Evolutionary conservation across 306 rosid species (phyloP), one percentile per base, ranked within the genome.

Genomic region (Prunus mongolica): DNA sequence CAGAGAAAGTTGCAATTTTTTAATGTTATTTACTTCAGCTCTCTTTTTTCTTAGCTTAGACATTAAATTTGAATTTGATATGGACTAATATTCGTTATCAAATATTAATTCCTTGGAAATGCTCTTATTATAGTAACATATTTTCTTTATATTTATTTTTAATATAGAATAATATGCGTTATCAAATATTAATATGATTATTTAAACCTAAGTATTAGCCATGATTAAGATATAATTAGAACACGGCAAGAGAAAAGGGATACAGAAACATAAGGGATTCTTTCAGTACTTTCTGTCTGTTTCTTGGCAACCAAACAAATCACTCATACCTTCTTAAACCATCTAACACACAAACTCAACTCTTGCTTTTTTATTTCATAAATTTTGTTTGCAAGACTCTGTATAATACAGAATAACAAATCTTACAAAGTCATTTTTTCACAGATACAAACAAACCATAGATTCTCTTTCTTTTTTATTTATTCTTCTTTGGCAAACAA

Each of bases 301-400:
- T 62, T 62, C 67, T 62, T 62, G 67, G 41, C 67, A 14, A 62
- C 67, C 11, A 61, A 20, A 8, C 76, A 46, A 66, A 7, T 56
- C 65, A 55, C 1, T 55, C 24, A 6, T 34, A 34, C 41, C 41
- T 34, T 34, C 41, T 7, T 38, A 38, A 38, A 38, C 44, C 44
- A 38, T 38, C 44, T 38, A 6, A 25, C 76, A 74, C 76, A 68
- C 57, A 34, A 80, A 49, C 67, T 45, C 83, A 62, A 69, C 67
- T 75, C 67, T 62, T 75, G 76, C 25, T 6, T 38, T 7, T 34
- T 80, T 69, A 14, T 13, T 69, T 61, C 50, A 68, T 8, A 41
- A 24, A 41, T 49, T n/a, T 28, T 24, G 44, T 69, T 10, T 49
- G 73, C 71, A 67, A 78, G 16, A 20, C 34, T 56, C 1, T 8